These are phyloP conservation scores for Penicillium sp. DNA, from an alignment of 2,329 filamentous ascomycete genomes.

Conservation along the genomic window DNA sequence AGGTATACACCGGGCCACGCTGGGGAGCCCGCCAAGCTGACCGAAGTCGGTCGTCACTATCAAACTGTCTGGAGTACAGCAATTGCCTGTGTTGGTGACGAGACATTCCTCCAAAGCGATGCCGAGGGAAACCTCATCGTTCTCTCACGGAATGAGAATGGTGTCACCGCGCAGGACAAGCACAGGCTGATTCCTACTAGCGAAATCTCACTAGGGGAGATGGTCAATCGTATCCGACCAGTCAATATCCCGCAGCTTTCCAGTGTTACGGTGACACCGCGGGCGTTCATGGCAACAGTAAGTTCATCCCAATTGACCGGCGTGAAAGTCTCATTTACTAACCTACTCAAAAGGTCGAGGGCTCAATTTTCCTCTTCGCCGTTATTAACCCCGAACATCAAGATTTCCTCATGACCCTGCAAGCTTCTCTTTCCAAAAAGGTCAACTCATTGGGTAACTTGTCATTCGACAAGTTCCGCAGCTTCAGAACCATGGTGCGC, in stretches of 20 bases:
- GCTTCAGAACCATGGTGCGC: slow-evolving; percentile 71
- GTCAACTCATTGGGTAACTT: slow-evolving; percentile 71
- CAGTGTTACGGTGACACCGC: slow-evolving; percentile 70
- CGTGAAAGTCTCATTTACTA: background rate
- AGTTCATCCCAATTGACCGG: slow-evolving; percentile 36
- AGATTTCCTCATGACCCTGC: slow-evolving; percentile 79
- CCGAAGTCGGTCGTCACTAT: slow-evolving; percentile 76
- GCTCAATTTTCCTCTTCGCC: slow-evolving; percentile 85
- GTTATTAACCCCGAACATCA: slow-evolving; percentile 70
- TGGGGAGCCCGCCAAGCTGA: slow-evolving; percentile 62
- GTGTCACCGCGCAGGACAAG: slow-evolving; percentile 72
- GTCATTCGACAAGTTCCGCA: slow-evolving; percentile 76
- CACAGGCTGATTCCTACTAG: slow-evolving; percentile 69
- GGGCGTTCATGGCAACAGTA: slow-evolving; percentile 87
- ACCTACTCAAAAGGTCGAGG: slow-evolving; percentile 66
- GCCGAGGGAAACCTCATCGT: slow-evolving; percentile 85
- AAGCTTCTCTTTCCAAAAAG: slow-evolving; percentile 65
- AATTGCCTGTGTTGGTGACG: slow-evolving; percentile 67
- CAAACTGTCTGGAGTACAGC: slow-evolving; percentile 81
- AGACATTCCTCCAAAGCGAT: slow-evolving; percentile 80
- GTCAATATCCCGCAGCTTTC: slow-evolving; percentile 66
- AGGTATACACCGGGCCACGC: slow-evolving; percentile 63
- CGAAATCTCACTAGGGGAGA: slow-evolving; percentile 85
- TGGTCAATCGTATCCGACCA: slow-evolving; percentile 83
- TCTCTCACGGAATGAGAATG: slow-evolving; percentile 69